phyloP scores from a whole-genome alignment of 257 asterid genomes.

The Nicotiana undulata region DNA sequence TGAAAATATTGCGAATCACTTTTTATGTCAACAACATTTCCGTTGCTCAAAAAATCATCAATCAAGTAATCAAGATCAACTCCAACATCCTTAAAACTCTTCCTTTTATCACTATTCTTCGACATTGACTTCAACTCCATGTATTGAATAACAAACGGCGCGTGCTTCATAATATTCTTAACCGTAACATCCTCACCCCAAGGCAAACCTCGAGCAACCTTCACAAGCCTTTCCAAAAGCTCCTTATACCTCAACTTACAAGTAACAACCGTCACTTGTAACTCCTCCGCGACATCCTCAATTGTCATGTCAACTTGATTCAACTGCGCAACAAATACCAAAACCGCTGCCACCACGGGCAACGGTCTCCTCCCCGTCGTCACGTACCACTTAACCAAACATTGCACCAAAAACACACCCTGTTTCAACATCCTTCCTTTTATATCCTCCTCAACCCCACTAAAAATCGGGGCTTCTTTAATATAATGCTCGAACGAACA shows the following conservation, averaged over 20 bases:
- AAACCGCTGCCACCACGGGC: slow-evolving; percentile 76
- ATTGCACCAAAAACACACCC: slow-evolving; percentile 73
- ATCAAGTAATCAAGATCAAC: slow-evolving; percentile 46
- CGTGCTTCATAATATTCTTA: slow-evolving; percentile 63
- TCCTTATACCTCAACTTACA: slow-evolving; percentile 69
- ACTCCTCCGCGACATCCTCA: slow-evolving; percentile 46
- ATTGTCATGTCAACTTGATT: slow-evolving; percentile 45
- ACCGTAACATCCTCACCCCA: slow-evolving; percentile 77
- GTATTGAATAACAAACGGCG: slow-evolving; percentile 65
- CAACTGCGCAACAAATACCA: slow-evolving; percentile 57
- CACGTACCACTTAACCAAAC: slow-evolving; percentile 81
- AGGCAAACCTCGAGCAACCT: slow-evolving; percentile 61
- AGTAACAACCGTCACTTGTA: slow-evolving; percentile 44
- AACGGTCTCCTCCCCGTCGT: slow-evolving; percentile 75
- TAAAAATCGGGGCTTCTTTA: slow-evolving; percentile 27
- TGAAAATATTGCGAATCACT: slow-evolving; percentile 45
- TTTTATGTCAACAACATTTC: slow-evolving; percentile 10
- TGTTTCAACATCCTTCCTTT: slow-evolving; percentile 49
- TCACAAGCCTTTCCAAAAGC: slow-evolving; percentile 55
- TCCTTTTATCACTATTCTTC: slow-evolving; percentile 12
- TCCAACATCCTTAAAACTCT: slow-evolving; percentile 20
- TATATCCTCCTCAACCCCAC: slow-evolving; percentile 29
- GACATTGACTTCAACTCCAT: slow-evolving; percentile 70
- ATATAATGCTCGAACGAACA: slow-evolving; percentile 36
- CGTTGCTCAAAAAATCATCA: slow-evolving; percentile 41